These are phyloP conservation scores for Nemania sp. DNA, from an alignment of 2,329 filamentous ascomycete species.

Conservation along the genomic window DNA sequence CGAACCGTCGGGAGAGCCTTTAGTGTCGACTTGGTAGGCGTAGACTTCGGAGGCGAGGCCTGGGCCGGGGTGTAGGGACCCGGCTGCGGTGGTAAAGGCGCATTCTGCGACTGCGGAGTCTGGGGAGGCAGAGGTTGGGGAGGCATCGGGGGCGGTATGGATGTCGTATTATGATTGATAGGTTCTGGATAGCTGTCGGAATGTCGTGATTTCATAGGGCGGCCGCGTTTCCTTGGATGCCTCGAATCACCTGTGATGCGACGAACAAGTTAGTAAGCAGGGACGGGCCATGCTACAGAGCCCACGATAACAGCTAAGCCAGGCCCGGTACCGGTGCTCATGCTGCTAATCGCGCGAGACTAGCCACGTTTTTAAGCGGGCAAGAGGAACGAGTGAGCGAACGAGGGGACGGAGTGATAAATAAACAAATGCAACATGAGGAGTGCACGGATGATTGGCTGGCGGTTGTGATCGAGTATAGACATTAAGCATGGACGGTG, in stretches of 20 bases:
- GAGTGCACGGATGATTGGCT: neutral
- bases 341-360: too few species aligned
- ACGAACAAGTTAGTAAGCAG: slow-evolving; percentile 32
- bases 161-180: slow-evolving; percentile 51
- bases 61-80: slow-evolving; percentile 47
- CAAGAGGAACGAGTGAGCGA: neutral
- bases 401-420: neutral
- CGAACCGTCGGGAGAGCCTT: slow-evolving; percentile 95
- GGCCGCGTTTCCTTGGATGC: slow-evolving; percentile 61
- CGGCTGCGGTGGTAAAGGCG: slow-evolving; percentile 49
- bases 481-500: neutral
- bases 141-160: slow-evolving; percentile 49
- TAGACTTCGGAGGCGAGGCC: slow-evolving; percentile 72
- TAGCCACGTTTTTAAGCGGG: too few species aligned
- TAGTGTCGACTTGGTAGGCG: slow-evolving; percentile 81
- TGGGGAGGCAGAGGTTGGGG: slow-evolving; percentile 51
- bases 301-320: neutral
- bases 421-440: neutral
- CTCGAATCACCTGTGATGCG: slow-evolving; percentile 48
- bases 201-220: slow-evolving; percentile 63
- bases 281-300: slow-evolving; percentile 4
- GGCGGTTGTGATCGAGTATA: neutral
- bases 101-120: slow-evolving; percentile 56
- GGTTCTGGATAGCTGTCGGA: slow-evolving; percentile 59
- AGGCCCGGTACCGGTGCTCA: neutral